Evolutionary conservation across 805 yeast genomes (phyloP), one percentile per base, ranked within the genome.

Genomic region (Aciculoconidium aculeatum): DNA sequence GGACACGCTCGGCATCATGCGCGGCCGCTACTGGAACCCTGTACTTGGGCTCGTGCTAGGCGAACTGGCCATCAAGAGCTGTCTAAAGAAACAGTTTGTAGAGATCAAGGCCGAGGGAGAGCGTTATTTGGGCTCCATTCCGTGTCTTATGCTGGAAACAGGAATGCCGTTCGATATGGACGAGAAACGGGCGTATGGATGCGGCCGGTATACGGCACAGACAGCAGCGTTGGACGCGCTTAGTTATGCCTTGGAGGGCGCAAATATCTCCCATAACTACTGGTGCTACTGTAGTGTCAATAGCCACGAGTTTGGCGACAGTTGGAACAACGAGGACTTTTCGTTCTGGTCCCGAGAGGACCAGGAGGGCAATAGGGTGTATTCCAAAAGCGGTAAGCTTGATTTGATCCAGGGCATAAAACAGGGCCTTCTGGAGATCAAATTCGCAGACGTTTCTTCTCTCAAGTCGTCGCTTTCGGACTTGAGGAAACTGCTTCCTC

Each of bases 121-220:
- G 5, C 67, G 66, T 4, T 51, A 70, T 17, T 53, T 88, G 20
- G 96, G 96, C 3, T 28, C 52, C 7, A 65, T 86, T 7, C 95
- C 96, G 0, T 70, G 81, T 7, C 57, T 90, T 13, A 77, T 92
- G 68, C 75, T 94, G 1, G 98, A 90, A 53, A 87, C 90, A n/a
- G 98, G 98, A 5, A 85, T 90, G 80, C 97, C 98, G 3, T 85
- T 80, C 52, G 96, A 92, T 53, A 84, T 90, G 96, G 88, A 90
- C 53, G 67, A 74, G 35, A 84, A 82, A 48, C 63, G 58, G 27
- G 82, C 96, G 0, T 90, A 73, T 48, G 51, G 53, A 1, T 65
- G 65, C 34, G 87, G 88, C 2, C 73, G 75, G 37, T 92, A 75
- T 52, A 55, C 65, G 7, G 68, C 84, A 7, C 98, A 92, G 49